Base-by-base conservation (phyloP, 2,329 filamentous ascomycete species). In the Ophiostoma ulmi region DNA sequence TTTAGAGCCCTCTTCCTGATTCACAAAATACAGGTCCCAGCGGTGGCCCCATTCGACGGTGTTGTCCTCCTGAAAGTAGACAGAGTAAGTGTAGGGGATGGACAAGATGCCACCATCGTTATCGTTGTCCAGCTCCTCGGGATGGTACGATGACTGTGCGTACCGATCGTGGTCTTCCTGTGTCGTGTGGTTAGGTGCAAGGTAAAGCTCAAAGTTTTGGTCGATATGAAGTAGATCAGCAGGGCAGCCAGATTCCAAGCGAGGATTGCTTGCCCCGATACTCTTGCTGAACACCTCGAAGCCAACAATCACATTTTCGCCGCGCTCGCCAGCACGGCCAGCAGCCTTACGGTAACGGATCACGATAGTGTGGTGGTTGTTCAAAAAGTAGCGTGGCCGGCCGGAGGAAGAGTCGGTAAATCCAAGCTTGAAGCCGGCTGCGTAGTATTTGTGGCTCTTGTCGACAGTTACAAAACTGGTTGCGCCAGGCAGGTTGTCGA, bases 271-370 rank as follows among this genome's bases (percentile, higher is more conserved):
- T 8, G 85, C 82, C 35, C 87, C 88, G 75, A 96, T 87, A 77
- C 92, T 96, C 83, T 94, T 96, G 31, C 92, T 88, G 76, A 95
- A 97, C 36, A 97, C 90, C 80, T 97, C 93, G 77, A 97, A 97
- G 0, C 91, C 93, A 26, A 96, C 91, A 74, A 97, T 87, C 55
- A 95, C 88, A 80, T 92, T 93, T 73, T 88, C 90, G 68, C 91
- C 91, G 64, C 86, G 85, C 22, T 88, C 85, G 39, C 91, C 91
- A 3, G 87, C 89, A 73, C 82, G 84, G 13, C 90, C 90, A 1
- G 90, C 86, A 1, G 91, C 91, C 68, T 84, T 84, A 73, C 91
- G 88, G 80, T 92, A 92, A 70, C 92, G 89, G 71, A 97, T 87
- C 64, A 96, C 90, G 69, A 97, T 87, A 2, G 91, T 95, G 75